Conservation (phyloP, 2,329 filamentous ascomycete genomes). For the Alternaria hordeiaustralica region DNA sequence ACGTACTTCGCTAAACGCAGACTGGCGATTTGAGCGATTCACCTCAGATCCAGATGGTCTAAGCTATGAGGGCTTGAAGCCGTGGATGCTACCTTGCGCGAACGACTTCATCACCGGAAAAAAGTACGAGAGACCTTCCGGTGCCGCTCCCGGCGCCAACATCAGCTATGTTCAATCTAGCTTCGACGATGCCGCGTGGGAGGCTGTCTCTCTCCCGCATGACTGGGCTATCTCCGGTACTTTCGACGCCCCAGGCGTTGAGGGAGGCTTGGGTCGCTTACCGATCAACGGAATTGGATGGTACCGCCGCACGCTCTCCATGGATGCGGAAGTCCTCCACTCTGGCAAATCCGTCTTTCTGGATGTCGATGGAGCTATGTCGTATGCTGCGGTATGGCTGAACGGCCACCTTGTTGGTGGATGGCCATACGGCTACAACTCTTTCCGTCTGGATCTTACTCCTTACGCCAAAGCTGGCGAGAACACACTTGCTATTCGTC, state of each 20-base stretch:
- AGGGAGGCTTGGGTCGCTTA: slow-evolving; percentile 52
- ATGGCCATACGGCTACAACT: slow-evolving; percentile 61
- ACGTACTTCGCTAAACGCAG: slow-evolving; percentile 45
- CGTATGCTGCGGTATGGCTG: slow-evolving; percentile 60
- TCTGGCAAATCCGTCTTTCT: slow-evolving; percentile 52
- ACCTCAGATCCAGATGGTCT: slow-evolving; percentile 48
- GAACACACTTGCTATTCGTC: slow-evolving; percentile 57
- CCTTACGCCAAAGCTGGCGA: slow-evolving; percentile 49
- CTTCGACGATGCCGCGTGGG: slow-evolving; percentile 54
- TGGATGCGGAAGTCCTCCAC: slow-evolving; percentile 34
- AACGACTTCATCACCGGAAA: slow-evolving; percentile 51
- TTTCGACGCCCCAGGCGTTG: slow-evolving; percentile 48
- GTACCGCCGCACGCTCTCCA: slow-evolving; percentile 55
- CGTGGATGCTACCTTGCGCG: slow-evolving; percentile 52
- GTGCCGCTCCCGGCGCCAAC: slow-evolving; percentile 34
- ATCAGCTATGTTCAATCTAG: slow-evolving; percentile 41
- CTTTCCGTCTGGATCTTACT: slow-evolving; percentile 60
- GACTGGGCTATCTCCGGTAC: slow-evolving; percentile 60
- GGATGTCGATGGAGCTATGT: slow-evolving; percentile 61
- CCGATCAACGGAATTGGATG: slow-evolving; percentile 62
- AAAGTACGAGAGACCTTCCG: slow-evolving; percentile 42
- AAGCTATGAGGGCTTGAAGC: slow-evolving; percentile 48
- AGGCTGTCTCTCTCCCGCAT: slow-evolving; percentile 54
- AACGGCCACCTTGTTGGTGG: slow-evolving; percentile 59
- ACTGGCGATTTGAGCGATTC: slow-evolving; percentile 51